These are phyloP conservation scores for Botrytis sinoallii DNA, from an alignment of 2,329 filamentous ascomycete genomes.

Conservation along the genomic window DNA sequence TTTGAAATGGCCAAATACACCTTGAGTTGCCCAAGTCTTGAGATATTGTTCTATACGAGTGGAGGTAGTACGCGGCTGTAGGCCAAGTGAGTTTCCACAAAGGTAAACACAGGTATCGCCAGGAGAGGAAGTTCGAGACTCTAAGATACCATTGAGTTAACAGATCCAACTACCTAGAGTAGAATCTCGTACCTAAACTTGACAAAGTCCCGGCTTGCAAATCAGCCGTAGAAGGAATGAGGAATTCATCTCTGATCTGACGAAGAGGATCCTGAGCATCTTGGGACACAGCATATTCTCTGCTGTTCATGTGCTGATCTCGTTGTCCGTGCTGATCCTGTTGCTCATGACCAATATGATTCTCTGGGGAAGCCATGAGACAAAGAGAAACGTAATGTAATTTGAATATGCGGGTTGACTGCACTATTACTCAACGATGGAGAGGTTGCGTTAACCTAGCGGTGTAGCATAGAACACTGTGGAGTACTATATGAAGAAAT, in stretches of 20 bases:
- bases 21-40: slow-evolving; percentile 72
- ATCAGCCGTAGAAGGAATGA: slow-evolving; percentile 71
- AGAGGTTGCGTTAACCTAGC: slow-evolving; percentile 5
- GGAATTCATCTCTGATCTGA: slow-evolving; percentile 66
- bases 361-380: slow-evolving; percentile 25
- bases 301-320: slow-evolving; percentile 29
- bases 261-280: slow-evolving; percentile 61
- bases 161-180: slow-evolving; percentile 12
- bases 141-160: slow-evolving; percentile 19
- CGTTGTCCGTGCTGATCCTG: slow-evolving; percentile 14
- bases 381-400: slow-evolving; percentile 29
- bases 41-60: slow-evolving; percentile 67
- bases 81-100: slow-evolving; percentile 75
- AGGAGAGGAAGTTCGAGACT: slow-evolving; percentile 27
- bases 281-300: slow-evolving; percentile 41
- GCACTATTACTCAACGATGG: slow-evolving; percentile 12
- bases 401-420: slow-evolving; percentile 22
- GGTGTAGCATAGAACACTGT: slow-evolving; percentile 10
- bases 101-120: slow-evolving; percentile 56
- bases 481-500: slow-evolving; percentile 10
- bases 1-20: slow-evolving; percentile 74
- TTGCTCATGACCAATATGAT: slow-evolving; percentile 20
- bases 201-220: slow-evolving; percentile 50
- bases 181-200: slow-evolving; percentile 27
- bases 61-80: slow-evolving; percentile 65